Evolutionary conservation across 352 stramenopile species (phyloP).

Genomic region (Phytophthora palmivora): DNA sequence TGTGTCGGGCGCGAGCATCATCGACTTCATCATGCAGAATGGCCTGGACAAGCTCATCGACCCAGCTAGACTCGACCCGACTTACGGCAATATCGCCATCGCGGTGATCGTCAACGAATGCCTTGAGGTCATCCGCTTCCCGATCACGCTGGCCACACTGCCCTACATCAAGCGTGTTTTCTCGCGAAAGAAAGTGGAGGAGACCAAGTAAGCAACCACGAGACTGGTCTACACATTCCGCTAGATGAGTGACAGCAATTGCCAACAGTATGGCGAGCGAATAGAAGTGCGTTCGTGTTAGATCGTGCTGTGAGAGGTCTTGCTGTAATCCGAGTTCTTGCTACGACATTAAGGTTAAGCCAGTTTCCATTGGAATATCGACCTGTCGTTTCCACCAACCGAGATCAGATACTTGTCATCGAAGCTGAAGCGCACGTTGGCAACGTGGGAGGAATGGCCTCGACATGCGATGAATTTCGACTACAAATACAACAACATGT

Average conservation of each 20-base stretch:
- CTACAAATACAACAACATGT: slow-evolving; percentile 28
- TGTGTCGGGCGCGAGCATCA: slow-evolving; percentile 76
- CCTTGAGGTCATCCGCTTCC: slow-evolving; percentile 86
- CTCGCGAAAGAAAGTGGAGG: slow-evolving; percentile 47
- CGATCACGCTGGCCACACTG: slow-evolving; percentile 86
- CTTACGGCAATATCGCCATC: slow-evolving; percentile 88
- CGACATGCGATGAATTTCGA: slow-evolving; percentile 57
- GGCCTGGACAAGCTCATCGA: slow-evolving; percentile 85
- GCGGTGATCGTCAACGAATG: slow-evolving; percentile 88
- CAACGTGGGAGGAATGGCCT: slow-evolving; percentile 86
- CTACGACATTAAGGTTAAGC: slow-evolving; percentile 24
- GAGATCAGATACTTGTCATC: slow-evolving; percentile 88
- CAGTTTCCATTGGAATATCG: slow-evolving; percentile 89
- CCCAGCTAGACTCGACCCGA: slow-evolving; percentile 77
- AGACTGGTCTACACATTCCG: background rate
- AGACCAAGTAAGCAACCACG: slow-evolving; percentile 34
- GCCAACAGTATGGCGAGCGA: slow-evolving; percentile 11
- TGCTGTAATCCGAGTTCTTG: background rate
- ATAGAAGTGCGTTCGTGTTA: slow-evolving; percentile 28
- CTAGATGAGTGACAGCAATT: slow-evolving; percentile 11
- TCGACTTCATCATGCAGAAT: slow-evolving; percentile 86
- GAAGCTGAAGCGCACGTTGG: slow-evolving; percentile 81
- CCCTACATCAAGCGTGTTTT: slow-evolving; percentile 80
- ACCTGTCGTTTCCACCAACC: slow-evolving; percentile 83
- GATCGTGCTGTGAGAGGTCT: slow-evolving; percentile 1